A percentile compares a stretch with the other conserved stretches of the same genome.
These are phyloP conservation scores for Henckelia pumila DNA, from an alignment of 257 asterid species.

Conservation along the genomic window DNA sequence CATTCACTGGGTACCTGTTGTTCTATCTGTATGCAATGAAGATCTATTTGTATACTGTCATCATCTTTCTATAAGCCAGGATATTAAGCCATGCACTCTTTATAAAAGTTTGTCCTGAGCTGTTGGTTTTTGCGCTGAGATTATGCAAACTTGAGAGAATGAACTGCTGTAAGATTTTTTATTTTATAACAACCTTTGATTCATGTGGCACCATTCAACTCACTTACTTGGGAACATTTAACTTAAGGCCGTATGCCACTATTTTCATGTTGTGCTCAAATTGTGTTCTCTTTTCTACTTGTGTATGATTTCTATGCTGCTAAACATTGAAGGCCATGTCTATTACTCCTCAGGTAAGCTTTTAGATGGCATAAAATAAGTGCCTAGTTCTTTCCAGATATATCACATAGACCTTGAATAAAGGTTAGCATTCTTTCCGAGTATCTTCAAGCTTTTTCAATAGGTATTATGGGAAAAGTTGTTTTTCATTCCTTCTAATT, in stretches of 20 bases:
- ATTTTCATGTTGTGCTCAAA: neutral
- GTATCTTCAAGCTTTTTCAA: too few species aligned
- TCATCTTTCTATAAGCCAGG: neutral
- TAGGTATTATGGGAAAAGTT: too few species aligned
- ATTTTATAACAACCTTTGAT: neutral
- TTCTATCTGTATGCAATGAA: neutral
- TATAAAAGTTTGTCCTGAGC: neutral
- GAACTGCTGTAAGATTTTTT: neutral
- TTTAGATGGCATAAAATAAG: too few species aligned
- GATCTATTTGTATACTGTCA: neutral
- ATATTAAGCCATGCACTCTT: neutral
- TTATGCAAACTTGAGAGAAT: neutral
- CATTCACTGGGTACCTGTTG: neutral
- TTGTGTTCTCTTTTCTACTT: too few species aligned
- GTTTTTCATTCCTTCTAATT: too few species aligned
- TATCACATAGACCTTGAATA: too few species aligned
- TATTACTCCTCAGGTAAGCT: too few species aligned
- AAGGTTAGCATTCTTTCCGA: too few species aligned
- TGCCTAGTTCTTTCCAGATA: too few species aligned
- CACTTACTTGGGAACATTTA: neutral
- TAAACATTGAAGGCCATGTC: too few species aligned
- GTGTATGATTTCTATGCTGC: too few species aligned
- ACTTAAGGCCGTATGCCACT: constrained; percentile 4
- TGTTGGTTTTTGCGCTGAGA: neutral
- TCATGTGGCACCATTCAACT: neutral